phyloP scores from a whole-genome alignment of 495 filamentous ascomycete species.

The Oidiodendron maius region DNA sequence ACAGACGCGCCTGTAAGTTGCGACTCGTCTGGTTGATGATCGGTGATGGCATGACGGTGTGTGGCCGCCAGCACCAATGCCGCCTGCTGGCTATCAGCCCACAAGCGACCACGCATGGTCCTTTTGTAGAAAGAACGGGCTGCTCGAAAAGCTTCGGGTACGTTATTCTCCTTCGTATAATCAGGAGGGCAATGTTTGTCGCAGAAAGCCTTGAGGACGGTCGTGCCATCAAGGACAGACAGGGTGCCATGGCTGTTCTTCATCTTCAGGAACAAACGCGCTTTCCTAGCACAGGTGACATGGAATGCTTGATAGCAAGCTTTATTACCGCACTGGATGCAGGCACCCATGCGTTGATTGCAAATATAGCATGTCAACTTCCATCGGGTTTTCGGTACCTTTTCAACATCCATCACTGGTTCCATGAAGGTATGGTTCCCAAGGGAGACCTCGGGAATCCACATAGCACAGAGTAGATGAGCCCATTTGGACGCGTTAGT shows the following conservation, averaged over 20 bases:
- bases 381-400: conserved; percentile 90
- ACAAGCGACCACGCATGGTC: conserved; percentile 77
- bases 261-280: conserved; percentile 91
- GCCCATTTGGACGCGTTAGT: conserved; percentile 94
- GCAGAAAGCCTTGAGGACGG: conserved; percentile 85
- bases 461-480: conserved; percentile 93
- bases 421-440: conserved; percentile 99
- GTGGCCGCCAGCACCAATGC: conserved; percentile 72
- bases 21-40: conserved; percentile 49
- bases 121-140: conserved; percentile 73
- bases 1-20: conserved; percentile 48
- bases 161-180: conserved; percentile 81
- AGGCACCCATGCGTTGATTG: conserved; percentile 94
- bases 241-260: conserved; percentile 78
- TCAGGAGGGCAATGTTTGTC: conserved; percentile 92
- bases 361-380: conserved; percentile 95
- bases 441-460: conserved; percentile 94
- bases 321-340: conserved; percentile 97
- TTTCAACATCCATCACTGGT: conserved; percentile 94
- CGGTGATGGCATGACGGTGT: conserved; percentile 52
- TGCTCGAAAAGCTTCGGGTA: conserved; percentile 39
- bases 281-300: conserved; percentile 88
- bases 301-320: conserved; percentile 97
- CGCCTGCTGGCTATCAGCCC: conserved; percentile 85
- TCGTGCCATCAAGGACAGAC: conserved; percentile 77